Evolutionary conservation across 2,329 filamentous ascomycete genomes (phyloP), one percentile per base, ranked within the genome.

Genomic region (Hymenoscyphus infarciens): DNA sequence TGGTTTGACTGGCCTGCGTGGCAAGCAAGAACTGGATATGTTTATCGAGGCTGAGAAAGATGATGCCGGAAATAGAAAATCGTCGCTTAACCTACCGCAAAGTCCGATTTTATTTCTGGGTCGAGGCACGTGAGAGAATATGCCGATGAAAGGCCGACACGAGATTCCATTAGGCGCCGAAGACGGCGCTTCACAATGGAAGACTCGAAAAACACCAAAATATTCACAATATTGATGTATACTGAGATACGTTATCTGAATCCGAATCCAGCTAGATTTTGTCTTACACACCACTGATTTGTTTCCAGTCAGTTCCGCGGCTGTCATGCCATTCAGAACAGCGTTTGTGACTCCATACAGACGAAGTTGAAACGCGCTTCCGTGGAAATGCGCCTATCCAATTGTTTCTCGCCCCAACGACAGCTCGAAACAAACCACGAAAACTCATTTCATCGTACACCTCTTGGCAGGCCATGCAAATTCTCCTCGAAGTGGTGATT

Each of bases 361-460:
- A 54, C 22, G 35, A 61, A 56, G 33, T 61, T 61, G 59, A 61
- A 61, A 61, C 59, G 55, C 35, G 38, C 19, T 56, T 61, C 22
- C 25, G 10, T 8, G 11, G 15, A 25, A 31, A 8, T 16, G 19
- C 52, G 19, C 45, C 22, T 22, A 52, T 22, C 45, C 45, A 52
- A 52, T 52, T 25, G 45, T 52, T 52, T 52, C 59, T 56, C 22
- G 35, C 63, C 71, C 70, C 73, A 72, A 71, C 33, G 60, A 59
- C 61, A 31, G 15, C 29, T 56, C 54, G 55, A 49, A 13, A 61
- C 39, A 63, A 39, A 57, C n/a, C 25, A 35, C 57, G 52, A 62
- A 65, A 64, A 72, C 71, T 72, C 71, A 64, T 61, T 39, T 56
- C 13, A 35, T 64, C 53, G 66, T 53, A 16, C 38, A 49, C 27